A percentile compares a stretch with the other conserved stretches of the same genome.
phyloP scores from a whole-genome alignment of 1,139 yeast genomes.

The Arxiozyma telluris region DNA sequence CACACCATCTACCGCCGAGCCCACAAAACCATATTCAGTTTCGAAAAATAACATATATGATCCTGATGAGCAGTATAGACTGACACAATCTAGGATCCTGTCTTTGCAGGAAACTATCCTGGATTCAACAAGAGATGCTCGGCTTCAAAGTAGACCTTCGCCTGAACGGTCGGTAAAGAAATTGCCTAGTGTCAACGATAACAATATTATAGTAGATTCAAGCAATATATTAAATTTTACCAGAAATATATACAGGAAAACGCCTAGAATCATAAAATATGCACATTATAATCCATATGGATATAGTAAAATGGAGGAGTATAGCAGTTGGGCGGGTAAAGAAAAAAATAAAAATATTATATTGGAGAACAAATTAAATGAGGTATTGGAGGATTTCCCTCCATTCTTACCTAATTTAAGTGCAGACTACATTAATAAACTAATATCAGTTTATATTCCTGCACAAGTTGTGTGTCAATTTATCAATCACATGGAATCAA shows the following conservation, averaged over 20 bases:
- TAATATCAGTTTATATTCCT: neutral
- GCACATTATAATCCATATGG: constrained; percentile 18
- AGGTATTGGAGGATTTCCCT: constrained; percentile 9
- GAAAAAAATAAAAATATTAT: neutral
- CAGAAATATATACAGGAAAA: constrained; percentile 9
- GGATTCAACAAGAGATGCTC: constrained; percentile 19
- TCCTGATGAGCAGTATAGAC: constrained; percentile 21
- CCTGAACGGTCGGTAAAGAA: neutral
- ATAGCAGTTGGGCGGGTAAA: neutral
- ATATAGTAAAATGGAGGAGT: neutral
- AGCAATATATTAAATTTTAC: constrained; percentile 11
- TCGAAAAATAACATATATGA: neutral
- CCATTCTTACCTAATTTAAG: constrained; percentile 22
- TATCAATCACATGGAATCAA: constrained; percentile 24
- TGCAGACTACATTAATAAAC: neutral
- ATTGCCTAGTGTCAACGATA: neutral
- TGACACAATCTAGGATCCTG: constrained; percentile 28
- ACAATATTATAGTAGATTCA: constrained; percentile 11
- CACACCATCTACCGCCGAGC: neutral
- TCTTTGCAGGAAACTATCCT: constrained; percentile 28
- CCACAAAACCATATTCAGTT: neutral
- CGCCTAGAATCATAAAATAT: constrained; percentile 14
- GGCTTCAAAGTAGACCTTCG: neutral
- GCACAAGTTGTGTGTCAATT: neutral
- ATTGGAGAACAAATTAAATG: neutral